Evolutionary conservation across 306 rosid genomes (phyloP), one percentile per base, ranked within the genome.

Genomic region (Trichosanthes cucumerina): DNA sequence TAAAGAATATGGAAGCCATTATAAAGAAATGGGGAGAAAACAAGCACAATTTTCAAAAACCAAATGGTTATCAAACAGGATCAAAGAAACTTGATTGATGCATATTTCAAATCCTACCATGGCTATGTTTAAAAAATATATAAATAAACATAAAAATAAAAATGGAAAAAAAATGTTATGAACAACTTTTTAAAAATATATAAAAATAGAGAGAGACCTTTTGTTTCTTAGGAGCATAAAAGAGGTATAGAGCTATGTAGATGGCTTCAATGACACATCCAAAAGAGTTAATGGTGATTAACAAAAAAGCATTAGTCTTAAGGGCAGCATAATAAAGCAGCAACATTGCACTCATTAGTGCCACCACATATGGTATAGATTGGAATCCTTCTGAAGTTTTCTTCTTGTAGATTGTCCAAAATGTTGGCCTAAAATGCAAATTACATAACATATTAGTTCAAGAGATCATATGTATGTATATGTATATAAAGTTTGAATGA

Each of bases 371-470:
- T 0, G 97, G 97, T 19, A 89, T 82, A 7, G 90, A 82, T 66
- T 89, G 94, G 77, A 82, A 91, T 53, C 97, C 94, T 21, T 87
- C 81, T 0, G 92, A 88, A 2, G 93, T 73, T 83, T 89, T 89
- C 79, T 84, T 89, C 89, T 91, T 84, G 80, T 3, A 84, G 19
- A 91, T 91, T 78, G 39, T 82, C 82, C 82, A 89, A 80, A 88
- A 89, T 5, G 92, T 91, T 85, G 97, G 94, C 82, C 94, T 91
- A 74, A 5, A 49, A 3, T 6, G 50, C 10, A 50, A 18, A 9
- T 9, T 33, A 59, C 23, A 59, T 15, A 31, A 34, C 47, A 46
- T 46, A n/a, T n/a, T n/a, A n/a, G n/a, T n/a, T n/a, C n/a, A n/a
- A n/a, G n/a, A n/a, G n/a, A n/a, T n/a, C n/a, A n/a, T n/a, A n/a